Evolutionary conservation across 345 rosid genomes (phyloP).

Genomic region (Eutrema heterophyllum): DNA sequence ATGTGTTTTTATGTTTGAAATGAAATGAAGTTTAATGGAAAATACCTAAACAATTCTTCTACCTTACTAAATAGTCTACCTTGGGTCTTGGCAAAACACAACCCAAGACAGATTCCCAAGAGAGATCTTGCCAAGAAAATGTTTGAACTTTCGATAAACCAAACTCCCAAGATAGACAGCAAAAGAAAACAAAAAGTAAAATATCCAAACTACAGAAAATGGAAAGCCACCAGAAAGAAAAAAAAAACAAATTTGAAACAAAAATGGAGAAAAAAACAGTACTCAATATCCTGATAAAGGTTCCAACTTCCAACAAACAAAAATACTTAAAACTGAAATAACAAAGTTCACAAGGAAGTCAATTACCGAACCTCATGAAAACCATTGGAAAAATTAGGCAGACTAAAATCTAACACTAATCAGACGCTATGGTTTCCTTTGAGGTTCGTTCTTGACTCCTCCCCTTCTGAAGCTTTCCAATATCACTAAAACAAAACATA

Average conservation of each 20-base stretch:
- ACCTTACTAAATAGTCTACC: background rate
- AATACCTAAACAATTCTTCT: background rate
- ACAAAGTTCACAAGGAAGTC: constrained; percentile 38
- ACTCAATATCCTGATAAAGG: background rate
- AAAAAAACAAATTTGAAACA: background rate
- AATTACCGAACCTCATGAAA: constrained; percentile 64
- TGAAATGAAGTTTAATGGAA: background rate
- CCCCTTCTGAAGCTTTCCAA: constrained; percentile 32
- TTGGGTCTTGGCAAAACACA: background rate
- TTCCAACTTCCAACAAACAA: background rate
- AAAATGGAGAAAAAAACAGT: constrained; percentile 11
- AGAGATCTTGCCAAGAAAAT: background rate
- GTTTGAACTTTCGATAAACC: background rate
- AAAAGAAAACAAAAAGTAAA: background rate
- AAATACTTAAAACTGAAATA: background rate
- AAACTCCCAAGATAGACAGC: background rate
- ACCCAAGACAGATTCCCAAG: background rate
- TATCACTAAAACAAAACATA: background rate
- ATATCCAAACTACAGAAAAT: background rate
- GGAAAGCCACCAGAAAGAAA: background rate
- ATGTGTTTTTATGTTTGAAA: constrained; percentile 1
- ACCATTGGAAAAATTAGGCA: constrained; percentile 5
- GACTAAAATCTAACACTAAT: too few species aligned
- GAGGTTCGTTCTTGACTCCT: constrained; percentile 88
- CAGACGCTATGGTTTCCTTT: constrained; percentile 27